Conservation (phyloP, 2,329 filamentous ascomycete genomes). For the Stachybotrys chartarum region DNA sequence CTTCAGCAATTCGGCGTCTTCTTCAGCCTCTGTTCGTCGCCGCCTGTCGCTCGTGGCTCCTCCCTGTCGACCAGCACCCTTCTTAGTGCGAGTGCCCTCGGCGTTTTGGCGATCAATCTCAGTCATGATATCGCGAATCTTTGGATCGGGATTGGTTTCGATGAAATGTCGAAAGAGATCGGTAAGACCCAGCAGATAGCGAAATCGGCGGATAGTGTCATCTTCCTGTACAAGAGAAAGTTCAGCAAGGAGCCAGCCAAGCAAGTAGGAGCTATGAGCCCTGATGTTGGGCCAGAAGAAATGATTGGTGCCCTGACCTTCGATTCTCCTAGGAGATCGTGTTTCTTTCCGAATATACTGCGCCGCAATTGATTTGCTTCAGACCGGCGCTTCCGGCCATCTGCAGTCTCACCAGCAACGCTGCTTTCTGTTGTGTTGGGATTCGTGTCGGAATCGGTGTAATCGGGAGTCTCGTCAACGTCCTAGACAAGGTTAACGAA, state of each 20-base stretch:
- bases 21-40: constrained; percentile 91
- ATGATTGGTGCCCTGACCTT: constrained; percentile 52
- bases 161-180: constrained; percentile 99
- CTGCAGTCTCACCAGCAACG: constrained; percentile 67
- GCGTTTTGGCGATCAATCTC: constrained; percentile 93
- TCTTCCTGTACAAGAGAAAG: constrained; percentile 57
- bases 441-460: constrained; percentile 60
- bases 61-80: constrained; percentile 71
- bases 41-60: constrained; percentile 72
- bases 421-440: constrained; percentile 73
- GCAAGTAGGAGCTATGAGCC: not conserved
- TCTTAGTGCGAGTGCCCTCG: constrained; percentile 63
- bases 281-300: not conserved
- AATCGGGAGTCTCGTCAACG: constrained; percentile 59
- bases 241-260: not conserved
- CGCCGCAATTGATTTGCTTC: constrained; percentile 86
- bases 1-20: constrained; percentile 80
- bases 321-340: constrained; percentile 82
- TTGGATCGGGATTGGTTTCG: constrained; percentile 91
- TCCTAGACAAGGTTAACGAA: constrained; percentile 29
- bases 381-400: constrained; percentile 78
- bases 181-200: constrained; percentile 88
- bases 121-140: constrained; percentile 85
- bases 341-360: constrained; percentile 91
- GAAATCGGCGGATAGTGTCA: constrained; percentile 88